These are phyloP conservation scores for Podaxis sp. DNA, from an alignment of 768 basidiomycete species.

Conservation along the genomic window DNA sequence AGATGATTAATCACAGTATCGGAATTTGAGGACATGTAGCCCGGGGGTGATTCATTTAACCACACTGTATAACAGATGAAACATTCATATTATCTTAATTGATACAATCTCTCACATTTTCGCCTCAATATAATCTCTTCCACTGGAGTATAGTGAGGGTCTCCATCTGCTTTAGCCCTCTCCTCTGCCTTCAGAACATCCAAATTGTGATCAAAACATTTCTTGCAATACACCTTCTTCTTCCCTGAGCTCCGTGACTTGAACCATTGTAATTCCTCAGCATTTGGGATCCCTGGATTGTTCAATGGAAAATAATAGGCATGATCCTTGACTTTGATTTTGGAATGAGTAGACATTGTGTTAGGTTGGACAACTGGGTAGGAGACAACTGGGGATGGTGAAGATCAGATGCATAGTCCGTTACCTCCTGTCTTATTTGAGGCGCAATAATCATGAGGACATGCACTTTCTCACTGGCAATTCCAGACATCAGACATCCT, in stretches of 20 bases:
- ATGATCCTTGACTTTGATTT: background rate
- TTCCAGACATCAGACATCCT: background rate
- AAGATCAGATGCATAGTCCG: background rate
- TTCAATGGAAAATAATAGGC: background rate
- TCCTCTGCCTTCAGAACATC: background rate
- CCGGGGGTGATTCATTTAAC: too few relatives aligned
- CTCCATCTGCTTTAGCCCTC: background rate
- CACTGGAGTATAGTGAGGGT: too few relatives aligned
- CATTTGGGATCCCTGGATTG: background rate
- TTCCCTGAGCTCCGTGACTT: background rate
- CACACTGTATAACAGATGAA: too few relatives aligned
- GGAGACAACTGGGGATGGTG: background rate
- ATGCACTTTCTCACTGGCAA: background rate
- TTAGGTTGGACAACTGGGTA: background rate
- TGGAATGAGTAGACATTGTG: background rate
- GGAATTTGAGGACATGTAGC: too few relatives aligned
- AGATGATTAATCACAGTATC: too few relatives aligned
- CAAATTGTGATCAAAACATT: background rate
- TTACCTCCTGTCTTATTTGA: background rate
- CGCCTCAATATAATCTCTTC: too few relatives aligned
- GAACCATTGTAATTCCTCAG: background rate
- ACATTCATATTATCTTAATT: too few relatives aligned
- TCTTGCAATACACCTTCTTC: background rate
- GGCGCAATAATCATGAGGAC: background rate
- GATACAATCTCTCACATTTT: too few relatives aligned